These are phyloP conservation scores for Diplodia mutila DNA, from an alignment of 2,329 filamentous ascomycete genomes.

Conservation along the genomic window DNA sequence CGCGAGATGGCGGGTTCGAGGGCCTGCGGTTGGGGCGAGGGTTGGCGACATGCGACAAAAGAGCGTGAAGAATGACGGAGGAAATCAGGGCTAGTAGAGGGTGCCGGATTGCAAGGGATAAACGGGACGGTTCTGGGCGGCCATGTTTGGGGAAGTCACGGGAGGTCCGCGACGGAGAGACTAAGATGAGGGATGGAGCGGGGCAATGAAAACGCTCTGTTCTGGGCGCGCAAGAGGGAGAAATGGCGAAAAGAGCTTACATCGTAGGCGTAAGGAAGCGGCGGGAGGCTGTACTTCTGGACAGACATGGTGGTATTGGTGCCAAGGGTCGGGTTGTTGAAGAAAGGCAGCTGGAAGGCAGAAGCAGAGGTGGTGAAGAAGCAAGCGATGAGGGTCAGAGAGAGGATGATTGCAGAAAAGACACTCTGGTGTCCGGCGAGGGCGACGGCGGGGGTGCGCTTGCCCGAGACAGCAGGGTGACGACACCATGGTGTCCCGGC, in stretches of 20 bases:
- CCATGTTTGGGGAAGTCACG: not conserved
- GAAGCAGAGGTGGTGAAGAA: constrained; percentile 20
- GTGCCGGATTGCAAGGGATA: too few relatives aligned
- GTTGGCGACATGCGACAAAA: too few relatives aligned
- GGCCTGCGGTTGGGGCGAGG: too few relatives aligned
- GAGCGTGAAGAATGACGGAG: too few relatives aligned
- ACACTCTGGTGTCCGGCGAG: not conserved
- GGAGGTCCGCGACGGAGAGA: not conserved
- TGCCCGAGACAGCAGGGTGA: constrained; percentile 8
- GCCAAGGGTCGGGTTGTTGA: constrained; percentile 36
- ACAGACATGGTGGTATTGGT: constrained; percentile 42
- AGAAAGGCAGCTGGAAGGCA: constrained; percentile 24
- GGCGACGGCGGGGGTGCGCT: constrained; percentile 4
- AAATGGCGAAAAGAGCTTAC: constrained; percentile 50
- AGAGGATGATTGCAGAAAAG: constrained; percentile 9
- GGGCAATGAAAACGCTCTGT: not conserved
- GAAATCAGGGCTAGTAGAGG: not conserved
- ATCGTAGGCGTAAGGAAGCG: constrained; percentile 71
- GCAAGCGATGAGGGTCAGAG: not conserved
- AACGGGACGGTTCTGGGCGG: not conserved
- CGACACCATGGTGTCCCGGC: constrained; percentile 24
- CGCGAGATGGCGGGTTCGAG: constrained; percentile 74
- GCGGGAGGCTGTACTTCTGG: constrained; percentile 62
- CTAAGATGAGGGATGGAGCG: not conserved
- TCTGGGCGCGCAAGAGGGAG: not conserved